Evolutionary conservation across 2,329 filamentous ascomycete species (phyloP).

Genomic region (Cladobotryum mycophilum): DNA sequence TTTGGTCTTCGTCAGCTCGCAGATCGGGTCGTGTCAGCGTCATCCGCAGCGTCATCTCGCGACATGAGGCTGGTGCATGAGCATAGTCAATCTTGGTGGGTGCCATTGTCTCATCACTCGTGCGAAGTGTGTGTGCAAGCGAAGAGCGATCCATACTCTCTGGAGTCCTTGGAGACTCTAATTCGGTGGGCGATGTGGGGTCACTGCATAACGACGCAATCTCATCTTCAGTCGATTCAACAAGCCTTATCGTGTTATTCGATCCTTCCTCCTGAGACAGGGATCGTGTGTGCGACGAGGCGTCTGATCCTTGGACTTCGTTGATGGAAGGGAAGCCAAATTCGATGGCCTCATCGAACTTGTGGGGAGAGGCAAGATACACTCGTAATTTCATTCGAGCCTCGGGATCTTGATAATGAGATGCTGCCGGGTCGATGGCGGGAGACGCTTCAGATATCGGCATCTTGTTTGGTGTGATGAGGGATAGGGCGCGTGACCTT

Average conservation of each 20-base stretch:
- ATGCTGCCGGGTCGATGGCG: slow-evolving; percentile 61
- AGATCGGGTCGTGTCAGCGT: slow-evolving; percentile 87
- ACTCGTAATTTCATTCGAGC: slow-evolving; percentile 78
- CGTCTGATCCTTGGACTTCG: slow-evolving; percentile 28
- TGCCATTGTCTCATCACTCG: slow-evolving; percentile 20
- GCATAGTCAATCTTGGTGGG: slow-evolving; percentile 36
- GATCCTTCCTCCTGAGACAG: slow-evolving; percentile 23
- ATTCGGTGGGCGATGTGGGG: slow-evolving; percentile 47
- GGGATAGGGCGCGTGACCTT: slow-evolving; percentile 50
- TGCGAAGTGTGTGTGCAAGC: slow-evolving; percentile 21
- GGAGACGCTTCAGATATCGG: slow-evolving; percentile 17
- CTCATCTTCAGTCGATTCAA: slow-evolving; percentile 55
- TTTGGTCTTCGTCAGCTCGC: slow-evolving; percentile 63
- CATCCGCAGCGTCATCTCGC: slow-evolving; percentile 96
- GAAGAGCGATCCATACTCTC: slow-evolving; percentile 38
- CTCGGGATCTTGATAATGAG: slow-evolving; percentile 86
- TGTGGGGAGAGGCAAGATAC: slow-evolving; percentile 82
- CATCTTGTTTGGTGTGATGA: slow-evolving; percentile 44
- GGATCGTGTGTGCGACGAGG: slow-evolving; percentile 16
- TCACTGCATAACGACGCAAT: slow-evolving; percentile 50
- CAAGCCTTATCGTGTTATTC: slow-evolving; percentile 43
- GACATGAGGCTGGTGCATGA: slow-evolving; percentile 49
- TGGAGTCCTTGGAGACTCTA: slow-evolving; percentile 55
- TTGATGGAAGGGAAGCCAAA: slow-evolving; percentile 78
- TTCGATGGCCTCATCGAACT: slow-evolving; percentile 91